Percentiles rank a stretch among this genome's conserved stretches.
These are phyloP conservation scores for Botrytis medusae DNA, from an alignment of 2,329 filamentous ascomycete genomes.

Conservation along the genomic window DNA sequence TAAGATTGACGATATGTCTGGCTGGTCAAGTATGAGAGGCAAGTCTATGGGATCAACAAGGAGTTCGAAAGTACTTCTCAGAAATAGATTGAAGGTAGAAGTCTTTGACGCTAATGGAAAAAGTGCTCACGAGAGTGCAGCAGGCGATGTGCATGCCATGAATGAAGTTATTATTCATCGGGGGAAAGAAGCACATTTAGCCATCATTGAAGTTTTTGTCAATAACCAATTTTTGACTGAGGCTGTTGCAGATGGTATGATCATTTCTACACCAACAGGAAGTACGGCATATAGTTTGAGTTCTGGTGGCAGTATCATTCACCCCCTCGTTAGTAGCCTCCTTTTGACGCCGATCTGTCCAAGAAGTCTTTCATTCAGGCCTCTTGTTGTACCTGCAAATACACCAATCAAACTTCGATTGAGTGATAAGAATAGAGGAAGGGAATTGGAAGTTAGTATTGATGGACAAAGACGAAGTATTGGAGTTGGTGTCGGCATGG, in stretches of 20 bases:
- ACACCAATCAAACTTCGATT: conserved; percentile 80
- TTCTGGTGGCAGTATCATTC: conserved; percentile 88
- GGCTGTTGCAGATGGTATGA: conserved; percentile 91
- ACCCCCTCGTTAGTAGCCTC: conserved; percentile 84
- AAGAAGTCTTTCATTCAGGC: conserved; percentile 86
- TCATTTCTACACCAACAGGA: conserved; percentile 90
- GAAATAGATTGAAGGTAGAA: conserved; percentile 83
- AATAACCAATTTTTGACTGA: conserved; percentile 89
- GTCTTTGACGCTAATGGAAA: conserved; percentile 70
- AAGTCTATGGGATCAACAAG: conserved; percentile 77
- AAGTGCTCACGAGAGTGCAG: conserved; percentile 37
- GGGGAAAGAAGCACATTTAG: conserved; percentile 84
- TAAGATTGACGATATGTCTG: conserved; percentile 43
- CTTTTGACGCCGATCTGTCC: conserved; percentile 94
- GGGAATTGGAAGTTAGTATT: conserved; percentile 76
- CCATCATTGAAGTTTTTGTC: conserved; percentile 87
- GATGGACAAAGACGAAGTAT: conserved; percentile 68
- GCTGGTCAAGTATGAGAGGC: conserved; percentile 73
- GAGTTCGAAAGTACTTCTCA: conserved; percentile 77
- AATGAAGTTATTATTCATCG: conserved; percentile 96
- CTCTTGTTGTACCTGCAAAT: conserved; percentile 82
- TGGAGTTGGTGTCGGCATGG: conserved; percentile 71
- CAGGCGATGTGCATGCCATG: conserved; percentile 63
- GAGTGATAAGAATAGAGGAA: conserved; percentile 75
- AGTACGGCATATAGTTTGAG: conserved; percentile 96